Base-by-base conservation (phyloP, 768 basidiomycete genomes). In the Podaxis pistillaris region DNA sequence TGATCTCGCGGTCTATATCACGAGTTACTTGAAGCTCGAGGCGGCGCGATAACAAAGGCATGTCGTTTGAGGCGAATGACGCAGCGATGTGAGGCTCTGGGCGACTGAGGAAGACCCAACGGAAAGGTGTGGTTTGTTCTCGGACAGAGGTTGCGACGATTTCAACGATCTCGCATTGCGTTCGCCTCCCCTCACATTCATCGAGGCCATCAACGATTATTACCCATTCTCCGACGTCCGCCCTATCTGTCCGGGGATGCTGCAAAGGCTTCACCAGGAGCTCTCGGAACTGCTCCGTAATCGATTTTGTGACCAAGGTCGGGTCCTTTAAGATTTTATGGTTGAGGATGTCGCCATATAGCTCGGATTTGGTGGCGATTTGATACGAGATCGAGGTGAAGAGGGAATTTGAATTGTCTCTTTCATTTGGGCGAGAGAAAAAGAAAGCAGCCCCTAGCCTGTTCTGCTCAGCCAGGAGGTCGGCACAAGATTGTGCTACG, bases 131-230 rank as follows among this genome's bases (percentile, higher is more conserved):
- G 6, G 53, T 61, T 17, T 46, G 17, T 17, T 40, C 40, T 12
- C 37, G 38, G 51, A 54, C 19, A 8, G 60, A 61, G 8, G 12
- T 17, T 4, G 60, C 60, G 6, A 61, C 51, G 4, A 46, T 22
- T 19, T 53, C 38, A 4, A 54, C 19, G 2, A 61, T 61, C 8
- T 52, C 26, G 4, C 17, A 12, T 41, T 61, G 60, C 3, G 22
- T 24, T 28, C 26, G n/a, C 3, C 8, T 26, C 4, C 17, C 22
- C 15, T 22, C 60, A 46, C 65, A 66, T 41, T 66, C 65, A 49
- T 64, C 65, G 22, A 66, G 49, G 2, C 65, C 65, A 38, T 66
- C 65, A 17, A 66, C 59, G 2, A 65, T 26, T 7, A 65, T 46
- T 3, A 63, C 24, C 5, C n/a, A 17, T 13, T 40, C 15, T n/a